Base-by-base conservation (phyloP, 345 rosid genomes). In the Mangifera indica region DNA sequence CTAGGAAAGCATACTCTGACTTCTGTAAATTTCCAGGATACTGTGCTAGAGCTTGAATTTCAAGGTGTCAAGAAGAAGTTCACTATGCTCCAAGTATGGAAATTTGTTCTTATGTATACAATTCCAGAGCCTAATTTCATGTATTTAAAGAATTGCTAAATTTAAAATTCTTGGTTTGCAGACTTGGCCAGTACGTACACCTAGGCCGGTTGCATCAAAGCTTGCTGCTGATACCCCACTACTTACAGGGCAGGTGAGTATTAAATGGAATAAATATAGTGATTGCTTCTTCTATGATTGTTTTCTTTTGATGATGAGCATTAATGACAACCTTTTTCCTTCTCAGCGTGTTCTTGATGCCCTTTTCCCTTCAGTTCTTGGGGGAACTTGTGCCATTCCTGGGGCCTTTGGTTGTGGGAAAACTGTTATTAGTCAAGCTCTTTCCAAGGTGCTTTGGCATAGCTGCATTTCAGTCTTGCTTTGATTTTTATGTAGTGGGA, bases 341-440 rank as follows among this genome's bases (percentile, higher is more conserved):
- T 78, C 57, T 59, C 88, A 96, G 98, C 95, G 99, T 78, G 98
- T 96, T 74, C 99, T 93, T 74, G 99, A 96, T 87, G 98, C 99
- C 22, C 97, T 96, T 76, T 96, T 96, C 81, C 98, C 99, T 65
- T 96, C 99, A 2, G 99, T 96, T 77, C 98, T 96, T 75, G 99
- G 99, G 78, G 99, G 99, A 77, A 96, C 99, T 73, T 96, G 99
- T 87, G 99, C 99, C 63, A 96, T 96, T 63, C 99, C 99, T 71
- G 99, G 99, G 74, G 99, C 99, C 37, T 96, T 96, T 87, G 99
- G 99, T 12, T 93, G 99, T 88, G 99, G 99, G 32, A 96, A 96
- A 90, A 96, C 99, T 67, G 99, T 96, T 78, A 96, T 96, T 71
- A 96, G 99, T 83, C 99, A 96, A 85, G 99, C 99, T 79, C 98